These are phyloP conservation scores for Candida lessepsii DNA, from an alignment of 805 yeast genomes.

Conservation along the genomic window DNA sequence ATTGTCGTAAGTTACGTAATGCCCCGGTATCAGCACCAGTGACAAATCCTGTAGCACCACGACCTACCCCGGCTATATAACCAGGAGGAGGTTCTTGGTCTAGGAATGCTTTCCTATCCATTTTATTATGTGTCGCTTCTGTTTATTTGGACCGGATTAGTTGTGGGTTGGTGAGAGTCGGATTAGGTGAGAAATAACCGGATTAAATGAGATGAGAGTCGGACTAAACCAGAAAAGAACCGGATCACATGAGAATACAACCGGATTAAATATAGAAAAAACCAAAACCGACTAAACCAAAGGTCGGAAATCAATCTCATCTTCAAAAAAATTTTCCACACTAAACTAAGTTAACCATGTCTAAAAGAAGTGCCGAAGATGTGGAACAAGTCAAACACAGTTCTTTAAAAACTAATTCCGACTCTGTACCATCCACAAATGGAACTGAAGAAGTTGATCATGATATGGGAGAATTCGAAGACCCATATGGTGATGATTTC, in stretches of 20 bases:
- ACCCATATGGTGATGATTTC: slow-evolving; percentile 85
- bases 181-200: too few species aligned
- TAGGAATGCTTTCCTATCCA: slow-evolving; percentile 64
- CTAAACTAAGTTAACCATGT: slow-evolving; percentile 26
- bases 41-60: slow-evolving; percentile 94
- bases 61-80: slow-evolving; percentile 86
- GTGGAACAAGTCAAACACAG: slow-evolving; percentile 17
- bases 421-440: slow-evolving; percentile 39
- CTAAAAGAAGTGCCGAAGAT: slow-evolving; percentile 51
- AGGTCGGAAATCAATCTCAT: slow-evolving; percentile 2
- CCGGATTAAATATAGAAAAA: background rate
- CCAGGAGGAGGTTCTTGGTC: slow-evolving; percentile 88
- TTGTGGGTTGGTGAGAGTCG: too few species aligned
- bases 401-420: slow-evolving; percentile 35
- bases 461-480: slow-evolving; percentile 84
- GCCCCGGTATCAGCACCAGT: slow-evolving; percentile 74
- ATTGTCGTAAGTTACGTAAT: slow-evolving; percentile 19
- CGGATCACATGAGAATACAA: background rate
- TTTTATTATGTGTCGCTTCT: slow-evolving; percentile 15
- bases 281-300: background rate
- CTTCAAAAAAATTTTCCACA: slow-evolving; percentile 1
- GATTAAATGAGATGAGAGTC: background rate
- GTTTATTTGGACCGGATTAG: too few species aligned
- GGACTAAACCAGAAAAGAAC: background rate
- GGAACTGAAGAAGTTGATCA: slow-evolving; percentile 37